phyloP scores from a whole-genome alignment of 257 asterid species.

The Voacanga thouarsii region DNA sequence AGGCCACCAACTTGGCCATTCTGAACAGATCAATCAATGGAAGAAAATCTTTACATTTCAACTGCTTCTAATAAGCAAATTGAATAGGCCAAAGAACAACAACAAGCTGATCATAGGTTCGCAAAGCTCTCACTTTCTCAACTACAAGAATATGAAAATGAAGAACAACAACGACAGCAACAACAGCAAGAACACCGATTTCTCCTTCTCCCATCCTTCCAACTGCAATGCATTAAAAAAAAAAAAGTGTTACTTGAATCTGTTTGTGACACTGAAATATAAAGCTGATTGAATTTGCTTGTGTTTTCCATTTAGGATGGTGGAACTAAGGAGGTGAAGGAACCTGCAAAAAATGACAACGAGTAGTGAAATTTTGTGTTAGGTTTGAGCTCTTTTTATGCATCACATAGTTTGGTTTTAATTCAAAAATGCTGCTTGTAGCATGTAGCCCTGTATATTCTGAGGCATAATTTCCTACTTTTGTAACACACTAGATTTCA shows the following conservation, averaged over 20 bases:
- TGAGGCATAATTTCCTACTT: constrained; percentile 9
- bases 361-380: too few species aligned
- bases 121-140: constrained; percentile 25
- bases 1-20: not conserved
- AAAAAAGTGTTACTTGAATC: constrained; percentile 12
- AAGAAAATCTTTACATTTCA: not conserved
- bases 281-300: too few species aligned
- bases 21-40: not conserved
- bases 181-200: constrained; percentile 28
- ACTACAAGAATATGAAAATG: constrained; percentile 23
- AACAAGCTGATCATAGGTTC: constrained; percentile 6
- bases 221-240: constrained; percentile 21
- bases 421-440: too few species aligned
- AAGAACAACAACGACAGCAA: constrained; percentile 22
- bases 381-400: too few species aligned
- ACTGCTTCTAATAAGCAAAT: not conserved
- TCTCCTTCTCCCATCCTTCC: constrained; percentile 18
- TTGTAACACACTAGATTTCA: constrained; percentile 3
- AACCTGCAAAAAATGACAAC: too few species aligned
- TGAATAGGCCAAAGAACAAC: not conserved
- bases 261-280: not conserved
- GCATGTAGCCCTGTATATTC: too few species aligned
- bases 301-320: too few species aligned
- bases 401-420: too few species aligned
- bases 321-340: too few species aligned